Evolutionary conservation across 2,329 filamentous ascomycete species (phyloP).

Genomic region (Diplodia sapinea): DNA sequence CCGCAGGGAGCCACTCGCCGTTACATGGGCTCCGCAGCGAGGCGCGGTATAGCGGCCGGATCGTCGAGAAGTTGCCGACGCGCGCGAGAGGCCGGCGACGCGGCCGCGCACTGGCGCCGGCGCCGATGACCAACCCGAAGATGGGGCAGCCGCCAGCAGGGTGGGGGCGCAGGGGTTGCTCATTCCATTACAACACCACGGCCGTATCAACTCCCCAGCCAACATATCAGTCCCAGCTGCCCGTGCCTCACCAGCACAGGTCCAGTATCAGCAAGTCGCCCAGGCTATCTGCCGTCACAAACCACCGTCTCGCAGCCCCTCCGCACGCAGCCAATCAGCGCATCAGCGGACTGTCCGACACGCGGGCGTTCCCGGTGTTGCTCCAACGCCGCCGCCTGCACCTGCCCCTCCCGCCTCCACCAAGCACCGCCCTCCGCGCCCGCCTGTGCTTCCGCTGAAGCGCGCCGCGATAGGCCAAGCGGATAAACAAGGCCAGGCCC

Average conservation of each 20-base stretch:
- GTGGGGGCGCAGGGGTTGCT: conserved; percentile 1
- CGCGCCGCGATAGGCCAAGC: conserved; percentile 8
- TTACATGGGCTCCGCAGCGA: neutral
- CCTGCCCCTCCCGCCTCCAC: neutral
- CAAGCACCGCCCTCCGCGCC: neutral
- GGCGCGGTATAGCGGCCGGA: conserved; percentile 7
- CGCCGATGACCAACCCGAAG: conserved; percentile 19
- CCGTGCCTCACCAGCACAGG: neutral
- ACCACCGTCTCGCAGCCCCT: neutral
- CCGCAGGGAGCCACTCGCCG: conserved; percentile 9
- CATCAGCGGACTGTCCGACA: conserved; percentile 11
- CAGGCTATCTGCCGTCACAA: conserved; percentile 2
- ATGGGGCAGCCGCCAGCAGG: neutral
- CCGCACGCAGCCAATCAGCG: conserved; percentile 12
- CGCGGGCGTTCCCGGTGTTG: conserved; percentile 13
- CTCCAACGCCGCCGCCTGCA: neutral
- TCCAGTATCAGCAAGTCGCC: neutral
- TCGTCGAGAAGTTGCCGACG: conserved; percentile 4
- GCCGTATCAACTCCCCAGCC: conserved; percentile 7
- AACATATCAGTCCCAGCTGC: conserved; percentile 11
- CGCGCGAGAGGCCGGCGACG: neutral
- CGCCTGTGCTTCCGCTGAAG: neutral
- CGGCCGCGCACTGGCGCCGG: conserved; percentile 1
- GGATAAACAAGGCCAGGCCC: neutral
- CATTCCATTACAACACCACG: conserved; percentile 4